Evolutionary conservation across 2,329 filamentous ascomycete species (phyloP).

Genomic region (Emmonsia crescens): DNA sequence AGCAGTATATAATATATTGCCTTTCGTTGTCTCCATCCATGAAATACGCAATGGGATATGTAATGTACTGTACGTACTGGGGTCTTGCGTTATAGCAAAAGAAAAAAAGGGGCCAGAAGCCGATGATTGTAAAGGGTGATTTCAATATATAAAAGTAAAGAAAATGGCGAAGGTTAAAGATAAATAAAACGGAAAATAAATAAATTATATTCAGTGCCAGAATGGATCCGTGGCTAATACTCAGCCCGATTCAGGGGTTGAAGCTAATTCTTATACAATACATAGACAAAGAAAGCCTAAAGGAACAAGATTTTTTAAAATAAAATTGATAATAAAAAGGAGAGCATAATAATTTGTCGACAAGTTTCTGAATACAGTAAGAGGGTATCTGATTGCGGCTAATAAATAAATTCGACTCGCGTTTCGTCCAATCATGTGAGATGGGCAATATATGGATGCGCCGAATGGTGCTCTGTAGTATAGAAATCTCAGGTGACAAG

Average conservation of each 20-base stretch:
- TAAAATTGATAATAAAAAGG: background rate
- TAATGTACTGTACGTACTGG: too few species aligned
- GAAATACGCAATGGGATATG: too few species aligned
- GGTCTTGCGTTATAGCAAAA: too few species aligned
- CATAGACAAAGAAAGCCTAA: background rate
- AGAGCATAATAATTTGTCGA: background rate
- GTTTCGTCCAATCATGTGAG: background rate
- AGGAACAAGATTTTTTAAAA: background rate
- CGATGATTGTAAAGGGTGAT: too few species aligned
- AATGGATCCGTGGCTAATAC: too few species aligned
- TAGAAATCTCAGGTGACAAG: background rate
- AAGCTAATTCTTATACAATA: background rate
- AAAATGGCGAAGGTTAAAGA: too few species aligned
- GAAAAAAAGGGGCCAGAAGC: too few species aligned
- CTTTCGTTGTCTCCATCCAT: too few species aligned
- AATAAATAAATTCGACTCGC: background rate
- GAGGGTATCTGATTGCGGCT: background rate
- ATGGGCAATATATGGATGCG: background rate
- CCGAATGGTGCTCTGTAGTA: background rate
- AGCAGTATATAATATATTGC: too few species aligned
- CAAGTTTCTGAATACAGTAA: background rate
- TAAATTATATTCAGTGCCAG: too few species aligned
- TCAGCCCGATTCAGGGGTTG: background rate
- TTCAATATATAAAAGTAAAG: too few species aligned
- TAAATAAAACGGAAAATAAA: too few species aligned